Percentiles rank a stretch among this genome's conserved stretches.
Conservation (phyloP, 371 early-diverging fungal species). For the Cokeromyces recurvatus region DNA sequence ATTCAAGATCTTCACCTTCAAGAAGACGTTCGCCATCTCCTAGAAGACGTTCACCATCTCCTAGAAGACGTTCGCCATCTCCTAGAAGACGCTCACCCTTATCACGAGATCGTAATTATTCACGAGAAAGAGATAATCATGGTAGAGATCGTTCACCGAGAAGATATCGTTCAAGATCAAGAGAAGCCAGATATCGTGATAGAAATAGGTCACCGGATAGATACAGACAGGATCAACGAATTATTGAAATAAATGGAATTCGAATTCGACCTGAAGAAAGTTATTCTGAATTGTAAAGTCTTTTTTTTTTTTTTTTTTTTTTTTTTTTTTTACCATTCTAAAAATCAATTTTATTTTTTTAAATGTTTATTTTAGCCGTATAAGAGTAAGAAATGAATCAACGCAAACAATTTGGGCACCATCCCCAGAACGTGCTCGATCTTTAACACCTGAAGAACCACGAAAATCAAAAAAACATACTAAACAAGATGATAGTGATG, state of each 20-base stretch:
- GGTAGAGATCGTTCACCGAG: not conserved
- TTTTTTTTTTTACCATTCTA: too few species aligned
- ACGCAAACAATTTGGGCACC: conserved; percentile 64
- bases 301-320: not conserved
- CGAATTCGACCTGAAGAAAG: conserved; percentile 10
- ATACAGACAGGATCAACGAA: not conserved
- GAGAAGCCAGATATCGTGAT: not conserved
- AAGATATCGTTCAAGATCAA: too few species aligned
- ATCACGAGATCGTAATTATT: too few species aligned
- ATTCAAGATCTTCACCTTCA: too few species aligned
- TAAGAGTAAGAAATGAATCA: conserved; percentile 45
- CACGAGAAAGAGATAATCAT: too few species aligned
- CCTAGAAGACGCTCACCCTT: not conserved
- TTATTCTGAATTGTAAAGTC: conserved; percentile 10
- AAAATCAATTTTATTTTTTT: not conserved
- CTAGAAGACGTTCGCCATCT: conserved; percentile 4
- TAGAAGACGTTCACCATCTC: conserved; percentile 1
- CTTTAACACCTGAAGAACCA: conserved; percentile 27
- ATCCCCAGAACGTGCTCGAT: conserved; percentile 52
- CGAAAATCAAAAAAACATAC: not conserved
- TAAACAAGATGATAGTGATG: conserved; percentile 6
- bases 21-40: too few species aligned
- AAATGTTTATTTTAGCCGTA: conserved; percentile 27
- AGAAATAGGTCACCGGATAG: not conserved
- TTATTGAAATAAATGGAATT: conserved; percentile 8